A percentile compares a stretch with the other conserved stretches of the same genome.
These are phyloP conservation scores for Jackrogersella minutella DNA, from an alignment of 495 filamentous ascomycete genomes.

Conservation along the genomic window DNA sequence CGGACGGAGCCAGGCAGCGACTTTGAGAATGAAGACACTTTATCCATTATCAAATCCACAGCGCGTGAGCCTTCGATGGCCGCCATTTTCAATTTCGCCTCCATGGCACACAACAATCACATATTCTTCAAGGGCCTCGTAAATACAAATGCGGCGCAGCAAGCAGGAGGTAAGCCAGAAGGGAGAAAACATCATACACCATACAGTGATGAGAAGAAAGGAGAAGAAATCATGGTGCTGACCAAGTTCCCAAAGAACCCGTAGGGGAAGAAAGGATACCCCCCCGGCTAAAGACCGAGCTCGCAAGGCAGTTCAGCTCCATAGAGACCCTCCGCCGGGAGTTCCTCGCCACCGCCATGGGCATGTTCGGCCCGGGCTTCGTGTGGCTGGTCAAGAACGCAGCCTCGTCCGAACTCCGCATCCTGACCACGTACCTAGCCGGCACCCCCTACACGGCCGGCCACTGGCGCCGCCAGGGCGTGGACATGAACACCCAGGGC, in stretches of 20 bases:
- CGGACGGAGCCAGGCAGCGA: slow-evolving; percentile 59
- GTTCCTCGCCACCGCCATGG: slow-evolving; percentile 79
- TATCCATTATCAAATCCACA: slow-evolving; percentile 75
- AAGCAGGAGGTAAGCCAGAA: slow-evolving; percentile 34
- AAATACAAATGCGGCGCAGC: slow-evolving; percentile 52
- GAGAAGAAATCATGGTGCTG: not conserved
- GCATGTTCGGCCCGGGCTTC: slow-evolving; percentile 97
- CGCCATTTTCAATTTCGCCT: slow-evolving; percentile 90
- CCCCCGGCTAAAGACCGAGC: slow-evolving; percentile 40
- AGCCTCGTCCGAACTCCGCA: slow-evolving; percentile 62
- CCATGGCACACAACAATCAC: slow-evolving; percentile 95
- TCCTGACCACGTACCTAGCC: slow-evolving; percentile 90
- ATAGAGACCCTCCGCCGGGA: slow-evolving; percentile 80
- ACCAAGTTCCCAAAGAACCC: slow-evolving; percentile 4
- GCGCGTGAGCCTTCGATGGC: slow-evolving; percentile 81
- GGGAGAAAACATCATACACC: not conserved
- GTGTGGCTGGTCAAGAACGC: slow-evolving; percentile 83
- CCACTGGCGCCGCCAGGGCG: slow-evolving; percentile 78
- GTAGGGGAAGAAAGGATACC: slow-evolving; percentile 42
- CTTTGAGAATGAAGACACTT: slow-evolving; percentile 62
- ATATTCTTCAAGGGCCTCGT: slow-evolving; percentile 82
- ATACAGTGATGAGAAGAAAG: not conserved
- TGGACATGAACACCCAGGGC: slow-evolving; percentile 79
- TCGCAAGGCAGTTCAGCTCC: slow-evolving; percentile 76
- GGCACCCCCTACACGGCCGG: slow-evolving; percentile 87